Evolutionary conservation across 495 filamentous ascomycete species (phyloP).

Genomic region (Zalerion maritima): DNA sequence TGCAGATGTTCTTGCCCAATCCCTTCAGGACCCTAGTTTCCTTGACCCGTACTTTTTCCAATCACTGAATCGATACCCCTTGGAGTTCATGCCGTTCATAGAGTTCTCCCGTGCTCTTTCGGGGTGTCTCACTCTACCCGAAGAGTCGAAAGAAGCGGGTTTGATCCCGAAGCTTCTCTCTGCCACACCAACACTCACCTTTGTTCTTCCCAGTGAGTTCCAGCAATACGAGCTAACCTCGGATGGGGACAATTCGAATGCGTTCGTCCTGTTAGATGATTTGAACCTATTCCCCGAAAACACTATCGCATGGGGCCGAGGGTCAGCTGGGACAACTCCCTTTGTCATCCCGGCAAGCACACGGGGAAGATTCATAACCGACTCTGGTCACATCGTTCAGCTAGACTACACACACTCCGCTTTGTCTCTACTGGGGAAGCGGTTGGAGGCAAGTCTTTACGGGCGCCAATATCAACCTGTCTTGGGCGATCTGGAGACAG

Average conservation of each 20-base stretch:
- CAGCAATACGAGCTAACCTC: constrained; percentile 55
- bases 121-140: constrained; percentile 22
- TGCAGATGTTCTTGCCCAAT: constrained; percentile 31
- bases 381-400: constrained; percentile 34
- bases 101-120: constrained; percentile 43
- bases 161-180: constrained; percentile 41
- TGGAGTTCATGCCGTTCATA: constrained; percentile 72
- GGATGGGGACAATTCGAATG: constrained; percentile 74
- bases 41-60: constrained; percentile 41
- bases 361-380: constrained; percentile 53
- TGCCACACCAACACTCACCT: constrained; percentile 55
- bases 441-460: constrained; percentile 44
- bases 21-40: constrained; percentile 40
- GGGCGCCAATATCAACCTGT: constrained; percentile 17
- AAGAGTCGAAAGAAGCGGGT: constrained; percentile 32
- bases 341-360: constrained; percentile 48
- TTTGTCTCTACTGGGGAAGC: constrained; percentile 59
- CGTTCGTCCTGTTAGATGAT: constrained; percentile 36
- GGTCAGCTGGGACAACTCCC: constrained; percentile 18
- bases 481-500: constrained; percentile 18
- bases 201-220: constrained; percentile 49
- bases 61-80: constrained; percentile 66
- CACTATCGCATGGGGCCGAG: constrained; percentile 12
- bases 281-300: constrained; percentile 36
- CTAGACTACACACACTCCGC: constrained; percentile 66